Evolutionary conservation across 1,284 basidiomycete species (phyloP), one percentile per base, ranked within the genome.

Genomic region (Leccinum solheimii): DNA sequence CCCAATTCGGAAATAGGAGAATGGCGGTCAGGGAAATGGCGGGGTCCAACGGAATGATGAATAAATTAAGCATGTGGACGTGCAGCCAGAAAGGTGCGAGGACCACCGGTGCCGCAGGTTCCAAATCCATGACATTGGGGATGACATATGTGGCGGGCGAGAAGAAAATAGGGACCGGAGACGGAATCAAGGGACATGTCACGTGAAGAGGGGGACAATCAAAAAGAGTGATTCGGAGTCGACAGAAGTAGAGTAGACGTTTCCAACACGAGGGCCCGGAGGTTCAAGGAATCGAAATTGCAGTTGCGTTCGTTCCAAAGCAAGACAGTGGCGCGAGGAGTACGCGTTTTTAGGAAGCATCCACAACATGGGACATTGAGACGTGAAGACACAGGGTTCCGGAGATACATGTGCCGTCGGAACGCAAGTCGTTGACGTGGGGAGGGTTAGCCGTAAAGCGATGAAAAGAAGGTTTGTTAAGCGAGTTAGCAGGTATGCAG

Each of bases 221-320:
- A 45, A 55, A 64, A 56, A 51, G 49, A 27, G 55, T 40, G 55
- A 54, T 58, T 34, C 36, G 36, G n/a, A 9, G 27, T 51, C 14
- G 40, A 68, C 50, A 26, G 63, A 65, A 56, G 57, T 21, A 23
- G 62, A 40, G 53, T 49, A 19, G 36, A 40, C n/a, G 38, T 59
- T 49, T 49, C 62, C 16, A 58, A 63, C 69, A 73, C 55, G 71
- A 73, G 70, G 71, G 51, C 59, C 69, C 69, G 72, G 71, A 64
- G 59, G 71, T 65, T 53, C 43, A 62, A 55, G 52, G n/a, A 66
- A 66, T 61, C 62, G 52, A 60, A 62, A 74, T 63, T 62, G 69
- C 72, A 49, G 72, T 74, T 66, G 38, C 62, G 11, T 38, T 27
- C 55, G 55, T 60, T 67, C 62, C 58, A 64, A 62, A 59, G 56